Percentiles rank a stretch among this genome's conserved stretches.
Conservation (phyloP, 2,329 filamentous ascomycete genomes). For the Talaromyces rugulosus region DNA sequence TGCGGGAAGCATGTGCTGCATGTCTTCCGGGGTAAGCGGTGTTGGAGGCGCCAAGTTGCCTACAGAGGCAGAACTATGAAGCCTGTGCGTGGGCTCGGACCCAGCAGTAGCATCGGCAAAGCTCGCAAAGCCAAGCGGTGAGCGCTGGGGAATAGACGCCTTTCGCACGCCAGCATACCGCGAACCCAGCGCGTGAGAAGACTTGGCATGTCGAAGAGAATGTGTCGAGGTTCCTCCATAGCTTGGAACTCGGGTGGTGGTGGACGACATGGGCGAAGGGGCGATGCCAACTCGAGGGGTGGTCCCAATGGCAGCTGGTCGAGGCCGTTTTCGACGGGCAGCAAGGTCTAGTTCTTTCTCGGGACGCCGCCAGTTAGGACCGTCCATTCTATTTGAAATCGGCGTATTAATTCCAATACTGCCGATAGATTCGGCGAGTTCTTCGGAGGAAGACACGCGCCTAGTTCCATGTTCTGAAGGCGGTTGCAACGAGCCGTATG, state of each 20-base stretch:
- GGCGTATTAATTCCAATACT: constrained; percentile 32
- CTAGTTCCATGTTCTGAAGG: constrained; percentile 23
- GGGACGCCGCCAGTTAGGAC: constrained; percentile 29
- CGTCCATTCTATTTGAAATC: constrained; percentile 22
- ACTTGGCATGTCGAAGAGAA: constrained; percentile 43
- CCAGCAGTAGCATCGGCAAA: constrained; percentile 41
- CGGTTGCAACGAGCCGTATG: constrained; percentile 27
- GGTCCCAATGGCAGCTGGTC: constrained; percentile 44
- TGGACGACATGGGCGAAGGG: constrained; percentile 39
- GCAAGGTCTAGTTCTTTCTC: constrained; percentile 44
- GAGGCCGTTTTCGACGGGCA: constrained; percentile 42
- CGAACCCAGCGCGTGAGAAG: constrained; percentile 41
- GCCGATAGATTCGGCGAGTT: constrained; percentile 29
- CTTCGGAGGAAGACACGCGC: constrained; percentile 32
- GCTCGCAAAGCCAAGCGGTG: constrained; percentile 42
- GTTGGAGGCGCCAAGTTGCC: constrained; percentile 38
- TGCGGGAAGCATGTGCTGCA: constrained; percentile 37
- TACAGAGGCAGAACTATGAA: constrained; percentile 31
- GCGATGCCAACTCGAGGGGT: constrained; percentile 33
- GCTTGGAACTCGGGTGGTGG: constrained; percentile 29
- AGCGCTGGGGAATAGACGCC: constrained; percentile 41
- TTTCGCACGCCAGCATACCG: constrained; percentile 46
- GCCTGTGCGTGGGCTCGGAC: constrained; percentile 28
- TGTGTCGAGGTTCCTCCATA: constrained; percentile 29
- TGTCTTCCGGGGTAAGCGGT: constrained; percentile 40